A percentile compares a stretch with the other conserved stretches of the same genome.
Evolutionary conservation across 345 rosid genomes (phyloP).

Genomic region (Fremontodendron californicum): DNA sequence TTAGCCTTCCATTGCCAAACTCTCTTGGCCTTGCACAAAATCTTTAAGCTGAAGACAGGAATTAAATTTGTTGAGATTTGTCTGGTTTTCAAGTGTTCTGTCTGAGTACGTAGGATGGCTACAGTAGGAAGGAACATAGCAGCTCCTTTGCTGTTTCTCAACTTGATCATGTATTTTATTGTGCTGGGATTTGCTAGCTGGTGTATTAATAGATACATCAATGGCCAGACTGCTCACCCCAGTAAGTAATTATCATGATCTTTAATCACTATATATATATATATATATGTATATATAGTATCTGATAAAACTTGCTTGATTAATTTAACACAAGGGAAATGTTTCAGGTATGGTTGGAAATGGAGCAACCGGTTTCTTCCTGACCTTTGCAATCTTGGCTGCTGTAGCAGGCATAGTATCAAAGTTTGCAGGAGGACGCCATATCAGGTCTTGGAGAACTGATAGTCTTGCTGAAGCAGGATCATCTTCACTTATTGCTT

Average conservation of each 20-base stretch:
- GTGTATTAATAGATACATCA: slow-evolving; percentile 66
- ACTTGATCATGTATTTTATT: slow-evolving; percentile 69
- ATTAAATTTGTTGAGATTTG: background rate
- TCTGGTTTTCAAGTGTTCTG: background rate
- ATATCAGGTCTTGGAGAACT: slow-evolving; percentile 72
- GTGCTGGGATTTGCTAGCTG: slow-evolving; percentile 85
- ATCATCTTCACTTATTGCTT: slow-evolving; percentile 56
- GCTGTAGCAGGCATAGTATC: slow-evolving; percentile 65
- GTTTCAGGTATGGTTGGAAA: slow-evolving; percentile 66
- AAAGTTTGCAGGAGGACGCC: slow-evolving; percentile 66
- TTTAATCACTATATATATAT: too few species aligned
- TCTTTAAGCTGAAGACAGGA: background rate
- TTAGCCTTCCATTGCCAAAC: background rate
- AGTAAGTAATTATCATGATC: slow-evolving; percentile 35
- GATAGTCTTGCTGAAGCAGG: slow-evolving; percentile 84
- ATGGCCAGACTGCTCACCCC: slow-evolving; percentile 77
- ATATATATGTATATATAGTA: too few species aligned
- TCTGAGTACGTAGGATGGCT: slow-evolving; percentile 32
- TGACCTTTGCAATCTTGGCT: slow-evolving; percentile 57
- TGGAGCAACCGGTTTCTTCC: slow-evolving; percentile 79
- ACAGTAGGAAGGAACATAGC: slow-evolving; percentile 72
- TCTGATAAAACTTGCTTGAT: too few species aligned
- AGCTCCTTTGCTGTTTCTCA: slow-evolving; percentile 85
- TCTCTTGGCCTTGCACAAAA: background rate
- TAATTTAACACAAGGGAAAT: background rate